A percentile compares a stretch with the other conserved stretches of the same genome.
Conservation (phyloP, 148 eudicot genomes). For the Vaccinium macrocarpon region DNA sequence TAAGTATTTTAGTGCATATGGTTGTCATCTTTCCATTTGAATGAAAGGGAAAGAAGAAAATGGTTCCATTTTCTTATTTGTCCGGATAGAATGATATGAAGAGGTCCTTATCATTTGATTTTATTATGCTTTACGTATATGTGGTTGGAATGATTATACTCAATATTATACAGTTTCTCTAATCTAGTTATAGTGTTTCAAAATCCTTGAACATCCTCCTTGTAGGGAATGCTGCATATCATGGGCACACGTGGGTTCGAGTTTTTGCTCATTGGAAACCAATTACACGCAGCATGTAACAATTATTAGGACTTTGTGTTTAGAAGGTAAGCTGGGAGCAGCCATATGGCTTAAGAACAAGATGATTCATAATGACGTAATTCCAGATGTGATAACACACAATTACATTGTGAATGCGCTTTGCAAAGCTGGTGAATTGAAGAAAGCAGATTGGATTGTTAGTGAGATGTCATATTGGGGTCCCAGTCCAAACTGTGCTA, state of each 20-base stretch:
- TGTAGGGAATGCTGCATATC: slow-evolving; percentile 54
- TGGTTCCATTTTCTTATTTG: neutral
- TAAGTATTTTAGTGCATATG: neutral
- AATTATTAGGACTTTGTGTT: slow-evolving; percentile 49
- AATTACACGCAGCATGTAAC: slow-evolving; percentile 29
- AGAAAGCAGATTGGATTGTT: slow-evolving; percentile 58
- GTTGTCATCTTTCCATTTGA: neutral
- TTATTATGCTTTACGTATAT: neutral
- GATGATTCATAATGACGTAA: slow-evolving; percentile 35
- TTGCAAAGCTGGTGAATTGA: slow-evolving; percentile 59
- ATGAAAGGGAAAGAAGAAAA: neutral
- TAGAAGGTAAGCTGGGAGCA: slow-evolving; percentile 56
- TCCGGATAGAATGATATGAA: neutral
- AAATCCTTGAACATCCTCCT: neutral
- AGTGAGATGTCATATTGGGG: slow-evolving; percentile 57
- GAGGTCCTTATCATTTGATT: neutral
- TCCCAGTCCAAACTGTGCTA: slow-evolving; percentile 57
- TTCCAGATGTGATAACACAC: slow-evolving; percentile 64
- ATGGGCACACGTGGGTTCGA: slow-evolving; percentile 23
- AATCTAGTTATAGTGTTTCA: neutral
- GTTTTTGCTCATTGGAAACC: slow-evolving; percentile 20
- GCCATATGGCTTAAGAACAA: slow-evolving; percentile 50
- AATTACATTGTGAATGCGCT: slow-evolving; percentile 64
- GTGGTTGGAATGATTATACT: neutral
- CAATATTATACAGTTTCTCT: neutral